Base-by-base conservation (phyloP, 441 rosid genomes). In the Pelargonium cotyledonis region DNA sequence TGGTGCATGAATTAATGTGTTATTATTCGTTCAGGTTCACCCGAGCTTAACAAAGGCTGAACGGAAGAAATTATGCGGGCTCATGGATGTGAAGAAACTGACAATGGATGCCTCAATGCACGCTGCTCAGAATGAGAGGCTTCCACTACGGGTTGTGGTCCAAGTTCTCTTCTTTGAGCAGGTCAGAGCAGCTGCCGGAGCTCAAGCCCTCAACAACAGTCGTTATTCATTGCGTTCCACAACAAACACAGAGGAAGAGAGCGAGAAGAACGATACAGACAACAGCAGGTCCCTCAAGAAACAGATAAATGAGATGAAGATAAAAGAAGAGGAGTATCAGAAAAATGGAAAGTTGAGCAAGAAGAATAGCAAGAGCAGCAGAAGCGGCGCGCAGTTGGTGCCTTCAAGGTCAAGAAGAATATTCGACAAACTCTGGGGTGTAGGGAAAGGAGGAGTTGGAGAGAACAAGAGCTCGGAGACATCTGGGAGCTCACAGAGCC, bases 121-220 rank as follows among this genome's bases (percentile, higher is more conserved):
- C 63, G 97, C 96, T 8, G 97, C 96, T 0, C 99, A 89, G 80
- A 94, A 91, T 14, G 97, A 91, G n/a, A 73, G 81, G 8, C 94
- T 94, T 19, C 99, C 99, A 0, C 86, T 94, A 12, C 84, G 97
- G 4, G 87, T 91, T 21, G 91, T 94, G 0, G 97, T 94, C 53
- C 99, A 94, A 84, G 95, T 94, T 63, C 89, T 94, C 70, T 94
- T 84, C 80, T 89, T 88, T 35, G 97, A 91, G 86, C 99, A 91
- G 80, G 85, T 86, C 16, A 79, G 95, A 75, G 88, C 86, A 15
- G 81, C 89, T 53, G 80, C 84, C 6, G 86, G 86, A 53, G 79
- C 73, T 70, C 85, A 76, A 46, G 86, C 85, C 2, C 82, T 67
- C 0, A 72, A 55, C 70, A 79, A 79, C 72, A 73, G 64, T 47